A percentile compares a stretch with the other conserved stretches of the same genome.
Evolutionary conservation across 345 rosid genomes (phyloP).

Genomic region (Cardamine resedifolia): DNA sequence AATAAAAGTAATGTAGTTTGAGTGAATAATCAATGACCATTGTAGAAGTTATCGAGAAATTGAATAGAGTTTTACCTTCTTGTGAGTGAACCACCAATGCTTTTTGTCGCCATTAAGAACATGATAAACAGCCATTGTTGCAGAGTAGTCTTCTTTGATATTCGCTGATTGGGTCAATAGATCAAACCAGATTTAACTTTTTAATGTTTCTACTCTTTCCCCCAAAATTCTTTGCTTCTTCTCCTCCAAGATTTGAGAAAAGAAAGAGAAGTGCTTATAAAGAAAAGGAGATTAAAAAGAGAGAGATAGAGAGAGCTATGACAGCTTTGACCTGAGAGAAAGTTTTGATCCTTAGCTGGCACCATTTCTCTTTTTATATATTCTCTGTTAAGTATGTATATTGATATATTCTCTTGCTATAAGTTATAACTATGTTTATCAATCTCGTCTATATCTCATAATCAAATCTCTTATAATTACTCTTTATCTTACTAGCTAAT

Average conservation of each 20-base stretch:
- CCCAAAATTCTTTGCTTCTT: conserved; percentile 36
- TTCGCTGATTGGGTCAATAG: conserved; percentile 8
- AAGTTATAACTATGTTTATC: neutral
- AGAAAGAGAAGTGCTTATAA: conserved; percentile 40
- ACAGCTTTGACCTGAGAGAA: conserved; percentile 88
- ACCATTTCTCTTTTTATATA: conserved; percentile 32
- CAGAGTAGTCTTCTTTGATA: neutral
- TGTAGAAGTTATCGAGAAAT: neutral
- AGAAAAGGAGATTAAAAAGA: conserved; percentile 34
- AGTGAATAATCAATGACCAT: neutral
- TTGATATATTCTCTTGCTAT: conserved; percentile 22
- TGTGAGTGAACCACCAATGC: conserved; percentile 90
- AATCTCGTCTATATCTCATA: conserved; percentile 6
- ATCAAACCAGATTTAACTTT: neutral
- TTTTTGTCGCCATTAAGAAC: conserved; percentile 51
- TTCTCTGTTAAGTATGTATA: conserved; percentile 43
- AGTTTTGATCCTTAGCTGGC: conserved; percentile 59
- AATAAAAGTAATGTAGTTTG: neutral
- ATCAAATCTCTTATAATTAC: conserved; percentile 11
- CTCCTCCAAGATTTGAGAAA: conserved; percentile 33
- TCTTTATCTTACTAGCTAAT: neutral
- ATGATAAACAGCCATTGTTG: conserved; percentile 38
- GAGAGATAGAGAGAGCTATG: conserved; percentile 30
- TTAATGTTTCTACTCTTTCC: conserved; percentile 2
- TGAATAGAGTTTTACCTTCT: conserved; percentile 53